Percentiles rank a stretch among this genome's conserved stretches.
These are phyloP conservation scores for Flaveria robusta DNA, from an alignment of 129 eudicot genomes.

Conservation along the genomic window DNA sequence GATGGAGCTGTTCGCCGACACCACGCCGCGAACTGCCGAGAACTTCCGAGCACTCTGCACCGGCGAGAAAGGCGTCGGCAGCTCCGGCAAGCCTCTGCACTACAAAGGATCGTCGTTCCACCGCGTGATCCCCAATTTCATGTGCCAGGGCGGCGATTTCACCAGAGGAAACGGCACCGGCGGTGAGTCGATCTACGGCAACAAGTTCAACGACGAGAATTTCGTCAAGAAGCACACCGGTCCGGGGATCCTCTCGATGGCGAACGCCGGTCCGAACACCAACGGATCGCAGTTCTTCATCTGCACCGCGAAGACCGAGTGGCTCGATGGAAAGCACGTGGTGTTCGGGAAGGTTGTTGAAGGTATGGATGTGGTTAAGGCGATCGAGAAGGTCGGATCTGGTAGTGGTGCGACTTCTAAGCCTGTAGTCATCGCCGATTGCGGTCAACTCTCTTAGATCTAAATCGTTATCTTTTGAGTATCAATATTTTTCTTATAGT, in stretches of 20 bases:
- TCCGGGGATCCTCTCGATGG: conserved; percentile 63
- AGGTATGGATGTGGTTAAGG: conserved; percentile 60
- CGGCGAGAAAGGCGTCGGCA: conserved; percentile 64
- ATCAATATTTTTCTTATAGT: conserved; percentile 1
- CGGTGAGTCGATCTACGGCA: conserved; percentile 72
- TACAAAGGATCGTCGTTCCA: conserved; percentile 61
- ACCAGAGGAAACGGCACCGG: conserved; percentile 72
- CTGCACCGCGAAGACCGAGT: conserved; percentile 64
- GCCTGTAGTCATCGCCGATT: conserved; percentile 54
- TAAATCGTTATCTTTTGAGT: not conserved
- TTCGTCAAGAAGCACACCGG: conserved; percentile 68
- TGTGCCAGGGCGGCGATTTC: conserved; percentile 76
- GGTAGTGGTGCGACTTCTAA: conserved; percentile 40
- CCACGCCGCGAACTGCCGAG: conserved; percentile 57
- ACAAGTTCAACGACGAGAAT: conserved; percentile 61
- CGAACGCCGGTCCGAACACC: conserved; percentile 64
- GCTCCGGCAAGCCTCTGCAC: conserved; percentile 58
- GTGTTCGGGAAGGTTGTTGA: conserved; percentile 64
- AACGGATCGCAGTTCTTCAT: conserved; percentile 72
- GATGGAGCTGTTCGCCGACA: conserved; percentile 65
- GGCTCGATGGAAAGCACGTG: conserved; percentile 74
- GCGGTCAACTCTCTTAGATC: conserved; percentile 54
- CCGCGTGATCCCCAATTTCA: conserved; percentile 67
- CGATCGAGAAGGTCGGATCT: conserved; percentile 67
- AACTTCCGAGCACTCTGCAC: conserved; percentile 75